phyloP scores from a whole-genome alignment of 2,329 filamentous ascomycete genomes.

The Domatiomyces catenatus region DNA sequence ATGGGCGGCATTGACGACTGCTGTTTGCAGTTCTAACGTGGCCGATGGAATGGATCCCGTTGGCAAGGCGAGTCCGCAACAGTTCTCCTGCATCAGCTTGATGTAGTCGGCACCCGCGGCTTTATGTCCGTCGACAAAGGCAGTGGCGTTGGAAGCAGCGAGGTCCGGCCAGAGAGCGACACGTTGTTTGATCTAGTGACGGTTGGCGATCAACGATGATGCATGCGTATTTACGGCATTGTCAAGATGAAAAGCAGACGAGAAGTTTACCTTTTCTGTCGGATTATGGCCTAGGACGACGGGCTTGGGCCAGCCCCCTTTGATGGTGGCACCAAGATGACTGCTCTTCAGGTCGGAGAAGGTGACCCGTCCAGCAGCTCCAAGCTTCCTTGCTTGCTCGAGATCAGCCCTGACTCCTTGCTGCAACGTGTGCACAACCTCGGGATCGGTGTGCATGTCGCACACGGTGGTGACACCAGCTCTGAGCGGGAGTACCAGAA shows the following conservation, averaged over 20 bases:
- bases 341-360: constrained; percentile 33
- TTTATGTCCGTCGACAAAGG: constrained; percentile 14
- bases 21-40: constrained; percentile 26
- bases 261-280: constrained; percentile 18
- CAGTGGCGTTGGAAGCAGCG: constrained; percentile 27
- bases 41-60: constrained; percentile 16
- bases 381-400: constrained; percentile 6
- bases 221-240: too few species aligned
- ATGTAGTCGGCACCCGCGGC: constrained; percentile 16
- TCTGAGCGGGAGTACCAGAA: constrained; percentile 11
- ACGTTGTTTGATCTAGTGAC: constrained; percentile 19
- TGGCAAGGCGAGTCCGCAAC: constrained; percentile 14
- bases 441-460: constrained; percentile 16
- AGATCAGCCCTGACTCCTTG: constrained; percentile 9
- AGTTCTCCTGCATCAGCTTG: constrained; percentile 18
- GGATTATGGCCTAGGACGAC: constrained; percentile 11
- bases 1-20: constrained; percentile 15
- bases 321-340: constrained; percentile 35
- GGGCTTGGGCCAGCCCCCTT: constrained; percentile 25
- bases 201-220: constrained; percentile 1
- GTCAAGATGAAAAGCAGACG: neutral
- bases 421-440: constrained; percentile 7
- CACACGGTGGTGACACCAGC: constrained; percentile 16
- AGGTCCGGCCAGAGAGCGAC: constrained; percentile 35
- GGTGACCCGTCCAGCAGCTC: constrained; percentile 6